phyloP scores from a whole-genome alignment of 768 basidiomycete species.

The Lactarius akahatsu region DNA sequence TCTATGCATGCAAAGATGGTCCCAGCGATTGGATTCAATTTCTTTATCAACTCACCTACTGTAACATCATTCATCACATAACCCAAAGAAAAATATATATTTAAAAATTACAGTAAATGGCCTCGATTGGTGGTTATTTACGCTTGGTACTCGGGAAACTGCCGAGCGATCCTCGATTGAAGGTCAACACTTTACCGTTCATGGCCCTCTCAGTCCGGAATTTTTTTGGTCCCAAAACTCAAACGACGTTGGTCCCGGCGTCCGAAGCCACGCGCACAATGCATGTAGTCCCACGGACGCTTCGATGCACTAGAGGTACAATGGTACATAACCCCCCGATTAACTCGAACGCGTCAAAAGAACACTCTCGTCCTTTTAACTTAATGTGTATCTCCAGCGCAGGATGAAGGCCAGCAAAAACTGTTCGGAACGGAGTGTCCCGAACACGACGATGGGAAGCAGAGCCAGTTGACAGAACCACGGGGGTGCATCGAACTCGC shows the following conservation, averaged over 20 bases:
- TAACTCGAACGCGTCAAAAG: neutral
- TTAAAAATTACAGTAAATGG: neutral
- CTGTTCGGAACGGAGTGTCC: conserved; percentile 11
- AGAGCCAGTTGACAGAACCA: conserved; percentile 15
- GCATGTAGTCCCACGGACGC: neutral
- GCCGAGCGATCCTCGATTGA: neutral
- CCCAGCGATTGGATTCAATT: neutral
- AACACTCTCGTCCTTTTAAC: neutral
- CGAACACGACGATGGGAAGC: conserved; percentile 20
- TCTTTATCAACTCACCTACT: neutral
- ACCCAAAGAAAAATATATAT: neutral
- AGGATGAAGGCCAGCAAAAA: conserved; percentile 3
- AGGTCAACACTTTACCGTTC: conserved; percentile 1
- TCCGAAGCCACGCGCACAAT: neutral
- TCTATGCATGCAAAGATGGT: neutral
- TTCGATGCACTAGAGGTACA: neutral
- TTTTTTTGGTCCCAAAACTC: neutral
- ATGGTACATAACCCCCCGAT: neutral
- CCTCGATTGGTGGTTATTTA: neutral
- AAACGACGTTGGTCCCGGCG: neutral
- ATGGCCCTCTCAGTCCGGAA: neutral
- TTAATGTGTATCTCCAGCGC: neutral
- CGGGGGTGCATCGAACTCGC: conserved; percentile 16
- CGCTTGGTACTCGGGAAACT: neutral
- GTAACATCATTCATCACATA: no score